Percentiles rank a stretch among this genome's conserved stretches.
Conservation (phyloP, 73 alveolate species). For the Symbiodinium pilosum region DNA sequence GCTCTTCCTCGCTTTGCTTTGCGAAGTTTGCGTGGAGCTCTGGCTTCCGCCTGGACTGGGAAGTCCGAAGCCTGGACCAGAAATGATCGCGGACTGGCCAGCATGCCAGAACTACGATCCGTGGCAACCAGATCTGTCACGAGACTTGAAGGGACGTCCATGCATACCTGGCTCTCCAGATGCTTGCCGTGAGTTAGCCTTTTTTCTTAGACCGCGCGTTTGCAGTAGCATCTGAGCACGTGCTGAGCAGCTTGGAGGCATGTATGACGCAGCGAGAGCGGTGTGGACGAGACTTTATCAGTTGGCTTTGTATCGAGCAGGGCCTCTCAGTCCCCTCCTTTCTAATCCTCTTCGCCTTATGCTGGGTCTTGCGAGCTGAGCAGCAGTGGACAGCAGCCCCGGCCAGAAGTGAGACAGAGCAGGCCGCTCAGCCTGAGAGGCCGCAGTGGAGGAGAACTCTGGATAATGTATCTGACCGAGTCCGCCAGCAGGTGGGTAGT, state of each 20-base stretch:
- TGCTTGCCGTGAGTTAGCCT: neutral
- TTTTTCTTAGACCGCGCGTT: neutral
- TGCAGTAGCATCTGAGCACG: too few species aligned
- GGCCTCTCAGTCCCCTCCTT: conserved; percentile 65
- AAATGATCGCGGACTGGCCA: conserved; percentile 10
- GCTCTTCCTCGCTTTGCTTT: conserved; percentile 8
- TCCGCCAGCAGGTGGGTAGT: neutral
- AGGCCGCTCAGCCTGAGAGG: neutral
- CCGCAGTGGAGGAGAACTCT: conserved; percentile 16
- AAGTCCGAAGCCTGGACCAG: conserved; percentile 27
- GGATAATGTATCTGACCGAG: neutral
- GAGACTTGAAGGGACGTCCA: conserved; percentile 8
- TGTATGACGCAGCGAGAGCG: conserved; percentile 80
- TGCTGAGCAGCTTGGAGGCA: neutral
- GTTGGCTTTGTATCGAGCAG: conserved; percentile 44
- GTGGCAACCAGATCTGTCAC: conserved; percentile 35
- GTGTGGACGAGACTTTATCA: conserved; percentile 44
- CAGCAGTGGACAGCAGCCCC: neutral
- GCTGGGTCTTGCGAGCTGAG: conserved; percentile 65
- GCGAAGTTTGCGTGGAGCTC: conserved; percentile 11
- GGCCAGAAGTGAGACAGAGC: neutral
- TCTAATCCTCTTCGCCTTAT: conserved; percentile 20
- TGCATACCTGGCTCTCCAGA: neutral
- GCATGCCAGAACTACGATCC: conserved; percentile 77
- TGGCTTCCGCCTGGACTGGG: conserved; percentile 59